Evolutionary conservation across 805 yeast species (phyloP), one percentile per base, ranked within the genome.

Genomic region (Candida tammaniensis): DNA sequence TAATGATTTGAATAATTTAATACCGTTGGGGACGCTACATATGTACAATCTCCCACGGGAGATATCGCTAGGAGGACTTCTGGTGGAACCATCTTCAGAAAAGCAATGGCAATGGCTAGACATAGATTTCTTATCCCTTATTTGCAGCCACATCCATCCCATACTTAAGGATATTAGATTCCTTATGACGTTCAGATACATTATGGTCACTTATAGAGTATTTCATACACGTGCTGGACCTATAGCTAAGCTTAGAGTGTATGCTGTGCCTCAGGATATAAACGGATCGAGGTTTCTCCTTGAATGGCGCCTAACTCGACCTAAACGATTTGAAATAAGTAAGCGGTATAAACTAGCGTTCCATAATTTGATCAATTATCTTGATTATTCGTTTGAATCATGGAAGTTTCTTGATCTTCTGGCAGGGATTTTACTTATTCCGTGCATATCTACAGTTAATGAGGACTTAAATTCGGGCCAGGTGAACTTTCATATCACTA

Each of bases 81-180:
- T 26, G 14, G 18, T 17, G 12, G 32, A 40, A 8, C 11, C 11
- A 17, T 8, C 26, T 10, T 22, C n/a, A 25, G 19, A 19, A 26
- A 21, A 61, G 47, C 68, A 64, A 1, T 80, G 85, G 84, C 46
- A 31, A 31, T 78, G 84, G 85, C 54, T 76, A 11, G 78, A 76
- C 40, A 58, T 73, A 7, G 74, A 74, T 12, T 59, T 47, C 39
- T 50, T 64, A 4, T 33, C 40, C 30, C 15, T 27, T 30, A 14
- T 46, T 42, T 26, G 33, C 36, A 34, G 31, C 29, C 21, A 33
- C 31, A 23, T 65, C 14, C 38, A 53, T 46, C 42, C 49, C 31
- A 17, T 68, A 0, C 29, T 74, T 4, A 28, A 39, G 3, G 72
- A 71, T 30, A 42, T 79, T 17, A 54, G 60, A 4, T 73, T 72